Conservation (phyloP, 371 early-diverging fungal genomes). For the Ecytonucleospora hepatopenaei region DNA sequence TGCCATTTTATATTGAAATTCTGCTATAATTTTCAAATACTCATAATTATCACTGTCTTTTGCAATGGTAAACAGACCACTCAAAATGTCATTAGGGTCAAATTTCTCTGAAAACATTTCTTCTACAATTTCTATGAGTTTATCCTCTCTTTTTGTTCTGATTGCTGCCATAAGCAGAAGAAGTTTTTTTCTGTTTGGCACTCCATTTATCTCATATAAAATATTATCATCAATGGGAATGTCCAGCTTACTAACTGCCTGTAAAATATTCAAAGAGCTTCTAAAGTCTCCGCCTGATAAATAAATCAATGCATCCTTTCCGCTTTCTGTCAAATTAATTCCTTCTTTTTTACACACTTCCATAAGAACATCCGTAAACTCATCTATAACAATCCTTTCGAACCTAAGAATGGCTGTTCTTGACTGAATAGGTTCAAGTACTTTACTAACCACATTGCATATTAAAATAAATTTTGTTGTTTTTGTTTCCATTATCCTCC, state of each 20-base stretch:
- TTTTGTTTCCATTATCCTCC: slow-evolving; percentile 88
- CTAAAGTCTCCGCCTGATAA: slow-evolving; percentile 95
- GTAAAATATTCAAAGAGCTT: slow-evolving; percentile 88
- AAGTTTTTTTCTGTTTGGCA: slow-evolving; percentile 43
- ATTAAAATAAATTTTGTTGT: slow-evolving; percentile 84
- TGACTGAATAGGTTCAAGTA: slow-evolving; percentile 95
- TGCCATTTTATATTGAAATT: slow-evolving; percentile 25
- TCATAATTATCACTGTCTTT: slow-evolving; percentile 46
- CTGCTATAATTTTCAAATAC: slow-evolving; percentile 31
- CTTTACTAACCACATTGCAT: slow-evolving; percentile 84
- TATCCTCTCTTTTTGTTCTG: slow-evolving; percentile 22
- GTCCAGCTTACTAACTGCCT: slow-evolving; percentile 54
- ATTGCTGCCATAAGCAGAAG: slow-evolving; percentile 16
- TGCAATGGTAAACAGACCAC: slow-evolving; percentile 41
- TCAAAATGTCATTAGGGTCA: slow-evolving; percentile 44
- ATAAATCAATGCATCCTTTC: slow-evolving; percentile 73
- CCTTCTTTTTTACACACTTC: slow-evolving; percentile 72
- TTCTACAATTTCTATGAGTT: slow-evolving; percentile 35
- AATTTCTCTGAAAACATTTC: slow-evolving; percentile 41
- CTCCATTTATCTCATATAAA: slow-evolving; percentile 40
- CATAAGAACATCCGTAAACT: slow-evolving; percentile 65
- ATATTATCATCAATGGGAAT: slow-evolving; percentile 13
- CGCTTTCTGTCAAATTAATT: slow-evolving; percentile 53
- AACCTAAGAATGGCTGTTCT: slow-evolving; percentile 86
- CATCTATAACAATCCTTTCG: slow-evolving; percentile 64